A percentile compares a stretch with the other conserved stretches of the same genome.
phyloP scores from a whole-genome alignment of 805 yeast species.

The Candida boidinii region DNA sequence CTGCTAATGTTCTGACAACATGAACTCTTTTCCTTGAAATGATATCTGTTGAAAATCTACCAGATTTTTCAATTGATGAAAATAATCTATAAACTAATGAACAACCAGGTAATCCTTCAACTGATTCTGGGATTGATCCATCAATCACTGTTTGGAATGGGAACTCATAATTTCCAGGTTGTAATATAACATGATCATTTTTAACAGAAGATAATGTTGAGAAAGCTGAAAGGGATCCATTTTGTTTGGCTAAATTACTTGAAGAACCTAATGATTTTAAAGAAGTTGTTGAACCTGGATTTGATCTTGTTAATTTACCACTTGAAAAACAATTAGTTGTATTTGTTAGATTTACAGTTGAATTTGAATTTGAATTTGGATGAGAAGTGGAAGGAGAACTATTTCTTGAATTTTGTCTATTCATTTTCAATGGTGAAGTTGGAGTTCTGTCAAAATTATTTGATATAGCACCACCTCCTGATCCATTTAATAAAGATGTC shows the following conservation, averaged over 20 bases:
- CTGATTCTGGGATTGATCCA: conserved; percentile 77
- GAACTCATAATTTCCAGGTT: conserved; percentile 78
- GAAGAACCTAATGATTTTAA: conserved; percentile 32
- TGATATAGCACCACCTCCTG: too few relatives aligned
- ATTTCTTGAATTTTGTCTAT: conserved; percentile 2
- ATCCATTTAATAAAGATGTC: too few relatives aligned
- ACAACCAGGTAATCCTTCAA: conserved; percentile 83
- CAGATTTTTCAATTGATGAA: conserved; percentile 77
- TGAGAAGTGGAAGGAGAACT: conserved; percentile 1
- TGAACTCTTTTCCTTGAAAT: conserved; percentile 64
- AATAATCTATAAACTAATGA: conserved; percentile 63
- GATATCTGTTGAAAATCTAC: conserved; percentile 62
- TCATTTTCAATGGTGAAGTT: too few relatives aligned
- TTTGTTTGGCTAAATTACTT: conserved; percentile 18
- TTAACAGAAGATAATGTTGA: conserved; percentile 10
- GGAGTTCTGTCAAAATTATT: too few relatives aligned
- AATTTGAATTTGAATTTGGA: conserved; percentile 5
- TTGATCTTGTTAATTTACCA: conserved; percentile 25
- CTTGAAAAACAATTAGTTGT: conserved; percentile 16
- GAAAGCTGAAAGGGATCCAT: conserved; percentile 9
- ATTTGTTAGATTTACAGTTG: conserved; percentile 6
- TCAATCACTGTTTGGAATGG: conserved; percentile 84
- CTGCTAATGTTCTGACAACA: conserved; percentile 76
- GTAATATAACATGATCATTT: conserved; percentile 32
- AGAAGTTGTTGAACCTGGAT: conserved; percentile 35